Evolutionary conservation across 2,329 filamentous ascomycete genomes (phyloP), one percentile per base, ranked within the genome.

Genomic region (Cercospora sp.): DNA sequence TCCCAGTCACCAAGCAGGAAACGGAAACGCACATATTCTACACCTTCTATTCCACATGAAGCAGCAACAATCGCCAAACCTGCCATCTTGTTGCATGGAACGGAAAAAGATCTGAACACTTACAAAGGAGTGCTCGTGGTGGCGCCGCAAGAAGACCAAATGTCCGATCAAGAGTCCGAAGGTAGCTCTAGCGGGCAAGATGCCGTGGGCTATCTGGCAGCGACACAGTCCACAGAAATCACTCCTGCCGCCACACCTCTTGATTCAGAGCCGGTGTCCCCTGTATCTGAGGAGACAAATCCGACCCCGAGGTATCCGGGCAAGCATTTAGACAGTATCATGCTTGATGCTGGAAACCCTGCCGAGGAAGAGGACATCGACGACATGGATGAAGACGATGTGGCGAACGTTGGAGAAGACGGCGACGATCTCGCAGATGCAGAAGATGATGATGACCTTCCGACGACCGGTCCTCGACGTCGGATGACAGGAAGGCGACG

Each of bases 401-500:
- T 61, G 5, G 63, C 61, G 12, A 67, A 59, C 55, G 67, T 69
- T 12, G 70, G 53, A 18, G 71, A 75, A 5, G 71, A 73, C 45
- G 70, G 62, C 6, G 74, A 77, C 16, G 70, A 73, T 20, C 67
- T 63, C 10, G 75, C 73, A 8, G 73, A 75, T 23, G 70, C 36
- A n/a, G 73, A 75, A 36, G 75, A 75, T 36, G 67, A 69, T 18
- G 71, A 72, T 31, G 72, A 72, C 30, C 69, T 68, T 51, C 67
- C 51, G 20, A 60, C 64, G 16, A 60, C 65, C n/a, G 72, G 71
- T 26, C 66, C 69, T n/a, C 60, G 68, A 31, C 69, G 69, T 64
- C 67, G 69, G 30, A 64, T 70, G 3, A 72, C 73, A 42, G 82
- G 82, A 66, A 78, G 83, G 69, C 78, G 82, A 57, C 78, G 83